These are phyloP conservation scores for Macrocybe gigantea DNA, from an alignment of 768 basidiomycete species.

Conservation along the genomic window DNA sequence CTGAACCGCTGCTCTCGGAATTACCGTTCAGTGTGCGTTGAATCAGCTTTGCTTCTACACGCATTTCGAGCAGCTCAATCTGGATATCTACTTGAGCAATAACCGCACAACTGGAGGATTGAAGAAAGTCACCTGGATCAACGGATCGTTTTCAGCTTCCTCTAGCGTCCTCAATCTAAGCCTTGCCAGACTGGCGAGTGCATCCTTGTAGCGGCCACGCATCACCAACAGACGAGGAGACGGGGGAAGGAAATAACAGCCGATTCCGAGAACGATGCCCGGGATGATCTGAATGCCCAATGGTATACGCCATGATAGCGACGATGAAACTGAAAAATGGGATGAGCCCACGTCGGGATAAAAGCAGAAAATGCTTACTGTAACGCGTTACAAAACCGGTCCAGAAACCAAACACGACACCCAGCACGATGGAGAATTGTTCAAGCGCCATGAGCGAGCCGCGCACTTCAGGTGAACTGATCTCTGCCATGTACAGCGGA, in stretches of 20 bases:
- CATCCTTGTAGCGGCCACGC: constrained; percentile 52
- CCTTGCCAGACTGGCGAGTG: constrained; percentile 47
- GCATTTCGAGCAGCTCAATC: constrained; percentile 77
- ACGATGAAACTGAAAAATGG: constrained; percentile 41
- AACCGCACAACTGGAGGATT: neutral
- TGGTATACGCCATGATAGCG: constrained; percentile 73
- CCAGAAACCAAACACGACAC: constrained; percentile 83
- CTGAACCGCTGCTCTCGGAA: constrained; percentile 8
- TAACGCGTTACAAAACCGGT: constrained; percentile 67
- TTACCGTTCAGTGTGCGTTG: constrained; percentile 24
- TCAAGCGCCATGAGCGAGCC: constrained; percentile 78
- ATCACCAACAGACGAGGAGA: constrained; percentile 57
- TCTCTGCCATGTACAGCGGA: constrained; percentile 81
- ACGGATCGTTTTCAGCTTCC: constrained; percentile 43
- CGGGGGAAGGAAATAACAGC: constrained; percentile 53
- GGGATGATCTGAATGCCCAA: constrained; percentile 68
- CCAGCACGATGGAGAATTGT: constrained; percentile 75
- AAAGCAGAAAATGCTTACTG: constrained; percentile 23
- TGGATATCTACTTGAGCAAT: constrained; percentile 13
- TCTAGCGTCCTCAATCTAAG: constrained; percentile 42
- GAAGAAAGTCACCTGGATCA: constrained; percentile 36
- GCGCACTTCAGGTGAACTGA: constrained; percentile 73
- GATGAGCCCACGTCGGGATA: neutral
- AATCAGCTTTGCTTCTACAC: constrained; percentile 54
- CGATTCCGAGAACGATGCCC: constrained; percentile 58